These are phyloP conservation scores for Lasiosphaeria miniovina DNA, from an alignment of 495 filamentous ascomycete genomes.

Conservation along the genomic window DNA sequence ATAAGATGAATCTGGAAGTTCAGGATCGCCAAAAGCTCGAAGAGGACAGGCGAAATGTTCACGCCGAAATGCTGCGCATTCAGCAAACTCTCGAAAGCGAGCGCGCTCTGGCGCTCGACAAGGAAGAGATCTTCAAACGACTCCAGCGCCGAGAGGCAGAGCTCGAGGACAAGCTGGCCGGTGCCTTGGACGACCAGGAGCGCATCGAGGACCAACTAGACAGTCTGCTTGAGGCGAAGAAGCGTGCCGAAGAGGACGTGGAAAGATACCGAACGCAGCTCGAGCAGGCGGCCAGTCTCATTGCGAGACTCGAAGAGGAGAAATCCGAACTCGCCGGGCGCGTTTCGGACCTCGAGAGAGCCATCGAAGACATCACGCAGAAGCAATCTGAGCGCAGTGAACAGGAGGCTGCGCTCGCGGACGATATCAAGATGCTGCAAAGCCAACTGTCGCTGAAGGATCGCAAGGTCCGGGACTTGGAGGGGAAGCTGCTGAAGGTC, in stretches of 20 bases:
- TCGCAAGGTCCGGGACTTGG: constrained; percentile 83
- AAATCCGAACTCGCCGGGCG: constrained; percentile 70
- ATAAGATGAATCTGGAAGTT: constrained; percentile 74
- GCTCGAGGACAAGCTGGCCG: constrained; percentile 85
- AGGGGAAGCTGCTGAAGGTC: constrained; percentile 74
- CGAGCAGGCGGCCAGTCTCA: constrained; percentile 87
- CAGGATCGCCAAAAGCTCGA: constrained; percentile 77
- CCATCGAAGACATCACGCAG: constrained; percentile 63
- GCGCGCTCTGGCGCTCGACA: constrained; percentile 88
- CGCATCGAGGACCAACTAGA: constrained; percentile 90
- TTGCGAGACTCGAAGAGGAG: constrained; percentile 76
- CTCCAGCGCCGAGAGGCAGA: constrained; percentile 87
- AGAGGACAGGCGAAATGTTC: constrained; percentile 84
- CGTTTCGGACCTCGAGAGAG: constrained; percentile 62
- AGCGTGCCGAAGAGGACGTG: constrained; percentile 80
- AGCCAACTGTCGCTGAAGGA: constrained; percentile 89
- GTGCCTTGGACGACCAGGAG: constrained; percentile 93
- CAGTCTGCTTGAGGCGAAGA: constrained; percentile 82
- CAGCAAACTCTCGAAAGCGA: constrained; percentile 95
- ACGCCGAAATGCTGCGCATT: constrained; percentile 81
- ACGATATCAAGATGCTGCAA: constrained; percentile 86
- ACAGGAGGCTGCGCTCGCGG: constrained; percentile 67
- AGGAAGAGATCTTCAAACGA: constrained; percentile 96
- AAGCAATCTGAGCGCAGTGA: constrained; percentile 65
- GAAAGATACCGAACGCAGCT: constrained; percentile 75